A percentile compares a stretch with the other conserved stretches of the same genome.
Evolutionary conservation across 495 filamentous ascomycete species (phyloP).

Genomic region (Neurospora sp.): DNA sequence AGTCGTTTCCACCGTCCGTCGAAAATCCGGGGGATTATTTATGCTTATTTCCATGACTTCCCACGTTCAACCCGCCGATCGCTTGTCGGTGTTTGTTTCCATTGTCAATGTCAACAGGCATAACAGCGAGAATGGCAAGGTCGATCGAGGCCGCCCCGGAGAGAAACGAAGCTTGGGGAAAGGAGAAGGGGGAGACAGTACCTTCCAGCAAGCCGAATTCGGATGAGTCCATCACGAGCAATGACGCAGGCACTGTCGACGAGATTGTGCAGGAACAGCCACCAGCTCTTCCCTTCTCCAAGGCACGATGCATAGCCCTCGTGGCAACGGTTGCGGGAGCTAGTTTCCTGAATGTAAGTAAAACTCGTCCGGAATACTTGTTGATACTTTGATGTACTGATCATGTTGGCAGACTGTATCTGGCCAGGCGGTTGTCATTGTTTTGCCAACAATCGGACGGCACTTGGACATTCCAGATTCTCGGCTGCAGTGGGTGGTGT

Average conservation of each 20-base stretch:
- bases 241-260: neutral
- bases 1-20: neutral
- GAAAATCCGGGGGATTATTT: neutral
- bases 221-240: neutral
- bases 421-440: conserved; percentile 50
- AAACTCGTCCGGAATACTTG: neutral
- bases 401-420: conserved; percentile 39
- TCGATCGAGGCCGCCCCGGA: neutral
- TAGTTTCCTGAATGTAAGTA: conserved; percentile 44
- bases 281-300: conserved; percentile 31
- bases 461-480: conserved; percentile 44
- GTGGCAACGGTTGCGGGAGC: conserved; percentile 43
- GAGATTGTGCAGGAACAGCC: neutral
- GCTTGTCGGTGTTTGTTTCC: neutral
- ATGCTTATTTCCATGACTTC: neutral
- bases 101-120: neutral
- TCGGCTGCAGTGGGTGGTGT: conserved; percentile 54
- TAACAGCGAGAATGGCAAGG: neutral
- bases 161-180: neutral
- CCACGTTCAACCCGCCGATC: neutral
- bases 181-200: neutral
- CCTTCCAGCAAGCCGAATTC: neutral
- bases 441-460: conserved; percentile 46
- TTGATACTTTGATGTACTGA: neutral
- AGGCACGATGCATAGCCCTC: conserved; percentile 36